These are phyloP conservation scores for Chaetomiaceae sp. DNA, from an alignment of 2,329 filamentous ascomycete species.

Conservation along the genomic window DNA sequence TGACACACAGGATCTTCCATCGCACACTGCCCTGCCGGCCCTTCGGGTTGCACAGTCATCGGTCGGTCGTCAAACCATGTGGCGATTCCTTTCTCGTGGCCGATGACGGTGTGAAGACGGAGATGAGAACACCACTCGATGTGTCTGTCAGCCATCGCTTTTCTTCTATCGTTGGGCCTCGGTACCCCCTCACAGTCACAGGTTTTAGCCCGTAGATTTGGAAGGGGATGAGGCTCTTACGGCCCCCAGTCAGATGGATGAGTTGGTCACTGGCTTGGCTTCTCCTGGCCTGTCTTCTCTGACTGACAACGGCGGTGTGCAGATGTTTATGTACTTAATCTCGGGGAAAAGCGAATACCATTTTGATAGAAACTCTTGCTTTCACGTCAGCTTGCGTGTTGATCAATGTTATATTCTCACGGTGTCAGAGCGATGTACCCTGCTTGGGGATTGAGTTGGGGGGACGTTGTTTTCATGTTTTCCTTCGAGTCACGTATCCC, in stretches of 20 bases:
- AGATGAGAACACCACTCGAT: background rate
- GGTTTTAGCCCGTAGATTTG: background rate
- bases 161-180: background rate
- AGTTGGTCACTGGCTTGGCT: background rate
- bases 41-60: background rate
- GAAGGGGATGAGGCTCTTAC: background rate
- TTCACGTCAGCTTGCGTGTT: background rate
- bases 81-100: background rate
- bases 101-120: background rate
- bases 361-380: background rate
- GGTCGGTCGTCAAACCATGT: background rate
- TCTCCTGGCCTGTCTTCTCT: background rate
- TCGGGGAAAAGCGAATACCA: conserved; percentile 12
- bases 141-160: background rate
- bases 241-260: background rate
- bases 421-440: too few relatives aligned
- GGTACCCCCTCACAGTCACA: background rate
- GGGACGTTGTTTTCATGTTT: too few relatives aligned
- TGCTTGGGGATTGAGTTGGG: too few relatives aligned
- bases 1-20: background rate
- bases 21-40: background rate
- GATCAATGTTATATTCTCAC: too few relatives aligned
- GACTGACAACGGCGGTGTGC: background rate
- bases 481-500: too few relatives aligned
- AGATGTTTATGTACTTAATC: conserved; percentile 10